A percentile compares a stretch with the other conserved stretches of the same genome.
These are phyloP conservation scores for Saccharomycopsis sp. DNA, from an alignment of 805 yeast species.

Conservation along the genomic window DNA sequence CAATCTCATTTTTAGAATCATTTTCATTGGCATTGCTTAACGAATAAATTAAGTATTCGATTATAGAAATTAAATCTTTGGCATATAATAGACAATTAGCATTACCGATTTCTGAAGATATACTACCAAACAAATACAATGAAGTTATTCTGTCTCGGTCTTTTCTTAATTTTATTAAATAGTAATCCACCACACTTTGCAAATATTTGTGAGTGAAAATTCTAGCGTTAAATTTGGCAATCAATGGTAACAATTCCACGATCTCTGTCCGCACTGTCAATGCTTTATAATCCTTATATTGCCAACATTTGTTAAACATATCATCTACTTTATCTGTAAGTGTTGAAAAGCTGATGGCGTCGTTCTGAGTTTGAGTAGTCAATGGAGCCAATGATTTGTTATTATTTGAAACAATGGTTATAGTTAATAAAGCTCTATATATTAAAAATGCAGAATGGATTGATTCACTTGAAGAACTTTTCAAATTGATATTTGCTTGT, in stretches of 20 bases:
- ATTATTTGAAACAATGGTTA: conserved; percentile 7
- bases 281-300: conserved; percentile 72
- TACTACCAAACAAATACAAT: conserved; percentile 75
- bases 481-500: conserved; percentile 13
- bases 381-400: conserved; percentile 2
- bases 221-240: conserved; percentile 72
- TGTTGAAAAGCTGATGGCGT: conserved; percentile 2
- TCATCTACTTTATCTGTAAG: conserved; percentile 16
- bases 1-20: too few species aligned
- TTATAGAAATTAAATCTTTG: conserved; percentile 9
- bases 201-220: conserved; percentile 74
- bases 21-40: conserved; percentile 2
- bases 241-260: conserved; percentile 72
- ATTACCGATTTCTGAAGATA: conserved; percentile 14
- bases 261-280: conserved; percentile 75
- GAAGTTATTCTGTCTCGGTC: conserved; percentile 72
- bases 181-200: conserved; percentile 70
- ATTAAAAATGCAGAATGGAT: conserved; percentile 19
- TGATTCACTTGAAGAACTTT: conserved; percentile 11
- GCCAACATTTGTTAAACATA: conserved; percentile 22
- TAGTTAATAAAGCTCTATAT: conserved; percentile 16
- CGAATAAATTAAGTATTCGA: conserved; percentile 14
- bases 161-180: conserved; percentile 69
- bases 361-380: neutral
- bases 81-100: conserved; percentile 17